Evolutionary conservation across 768 basidiomycete genomes (phyloP).

Genomic region (Royoungia palumana): DNA sequence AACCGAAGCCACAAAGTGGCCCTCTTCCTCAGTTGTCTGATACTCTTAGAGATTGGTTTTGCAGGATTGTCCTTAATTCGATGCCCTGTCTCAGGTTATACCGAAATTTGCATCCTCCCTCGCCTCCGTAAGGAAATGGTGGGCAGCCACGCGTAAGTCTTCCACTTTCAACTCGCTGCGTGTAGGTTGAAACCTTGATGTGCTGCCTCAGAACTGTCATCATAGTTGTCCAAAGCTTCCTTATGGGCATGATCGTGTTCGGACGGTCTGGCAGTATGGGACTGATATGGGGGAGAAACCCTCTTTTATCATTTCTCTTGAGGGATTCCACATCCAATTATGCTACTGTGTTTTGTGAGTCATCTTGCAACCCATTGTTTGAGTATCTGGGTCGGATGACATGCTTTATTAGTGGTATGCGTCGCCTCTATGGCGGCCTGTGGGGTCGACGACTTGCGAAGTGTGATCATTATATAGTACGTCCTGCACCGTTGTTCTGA

Average conservation of each 20-base stretch:
- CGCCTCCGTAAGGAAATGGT: background rate
- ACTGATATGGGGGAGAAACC: constrained; percentile 41
- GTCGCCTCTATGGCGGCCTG: background rate
- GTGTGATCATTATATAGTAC: constrained; percentile 3
- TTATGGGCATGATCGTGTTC: constrained; percentile 37
- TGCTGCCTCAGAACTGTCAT: constrained; percentile 6
- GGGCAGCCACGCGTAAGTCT: constrained; percentile 16
- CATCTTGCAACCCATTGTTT: background rate
- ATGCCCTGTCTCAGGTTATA: background rate
- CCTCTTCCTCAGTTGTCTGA: constrained; percentile 7
- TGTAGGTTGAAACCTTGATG: constrained; percentile 1
- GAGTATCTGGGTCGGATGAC: background rate
- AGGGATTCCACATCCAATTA: constrained; percentile 48
- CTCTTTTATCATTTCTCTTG: constrained; percentile 38
- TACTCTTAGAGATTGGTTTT: constrained; percentile 19
- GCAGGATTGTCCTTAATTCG: constrained; percentile 20
- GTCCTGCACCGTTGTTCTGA: background rate
- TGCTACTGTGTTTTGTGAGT: constrained; percentile 38
- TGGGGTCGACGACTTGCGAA: constrained; percentile 1
- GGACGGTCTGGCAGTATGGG: constrained; percentile 36
- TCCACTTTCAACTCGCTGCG: background rate
- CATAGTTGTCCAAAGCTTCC: constrained; percentile 34
- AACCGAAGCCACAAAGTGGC: constrained; percentile 33
- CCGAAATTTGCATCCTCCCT: constrained; percentile 27
- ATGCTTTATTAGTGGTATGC: constrained; percentile 1